These are phyloP conservation scores for Paspalum notatum DNA, from an alignment of 176 grass and related monocot genomes.

Conservation along the genomic window DNA sequence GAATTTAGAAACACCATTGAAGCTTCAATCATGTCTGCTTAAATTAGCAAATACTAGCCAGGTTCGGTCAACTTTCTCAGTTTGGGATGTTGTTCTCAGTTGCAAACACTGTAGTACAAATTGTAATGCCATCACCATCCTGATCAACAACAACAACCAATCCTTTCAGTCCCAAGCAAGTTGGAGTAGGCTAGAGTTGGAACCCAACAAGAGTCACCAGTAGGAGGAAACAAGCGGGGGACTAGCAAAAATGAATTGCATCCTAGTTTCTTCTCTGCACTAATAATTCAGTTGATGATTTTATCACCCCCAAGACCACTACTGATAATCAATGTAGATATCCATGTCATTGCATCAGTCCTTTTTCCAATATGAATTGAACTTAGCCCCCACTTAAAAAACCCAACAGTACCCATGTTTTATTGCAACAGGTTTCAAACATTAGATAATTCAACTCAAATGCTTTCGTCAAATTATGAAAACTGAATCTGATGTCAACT, in stretches of 20 bases:
- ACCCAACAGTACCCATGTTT: neutral
- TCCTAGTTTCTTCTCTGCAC: neutral
- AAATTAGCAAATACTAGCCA: neutral
- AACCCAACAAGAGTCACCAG: no score
- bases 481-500: neutral
- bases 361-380: conserved; percentile 7
- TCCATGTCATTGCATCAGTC: neutral
- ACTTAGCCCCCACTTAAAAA: neutral
- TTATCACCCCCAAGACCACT: neutral
- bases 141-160: no score
- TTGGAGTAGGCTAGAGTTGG: no score
- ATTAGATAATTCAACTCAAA: neutral
- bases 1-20: neutral
- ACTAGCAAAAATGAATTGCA: no score
- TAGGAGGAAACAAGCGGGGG: no score
- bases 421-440: neutral
- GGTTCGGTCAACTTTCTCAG: neutral
- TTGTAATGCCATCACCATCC: neutral
- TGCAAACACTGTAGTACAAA: neutral
- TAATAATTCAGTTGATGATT: neutral
- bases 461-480: neutral
- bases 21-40: neutral
- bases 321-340: neutral
- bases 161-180: no score
- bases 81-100: neutral